phyloP scores from a whole-genome alignment of 2,329 filamentous ascomycete genomes.

The Lachnellula arida region DNA sequence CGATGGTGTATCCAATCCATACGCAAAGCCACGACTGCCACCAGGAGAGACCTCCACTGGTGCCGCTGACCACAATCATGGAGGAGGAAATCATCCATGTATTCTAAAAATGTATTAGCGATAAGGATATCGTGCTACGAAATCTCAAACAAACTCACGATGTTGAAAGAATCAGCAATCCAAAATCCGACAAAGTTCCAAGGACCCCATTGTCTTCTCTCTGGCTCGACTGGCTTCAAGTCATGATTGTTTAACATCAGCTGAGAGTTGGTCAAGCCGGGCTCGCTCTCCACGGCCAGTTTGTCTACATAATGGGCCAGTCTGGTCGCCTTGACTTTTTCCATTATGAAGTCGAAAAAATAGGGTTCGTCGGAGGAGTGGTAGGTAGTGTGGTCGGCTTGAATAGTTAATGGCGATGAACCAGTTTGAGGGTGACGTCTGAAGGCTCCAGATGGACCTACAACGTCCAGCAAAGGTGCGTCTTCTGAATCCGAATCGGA shows the following conservation, averaged over 20 bases:
- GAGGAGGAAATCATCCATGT: constrained; percentile 91
- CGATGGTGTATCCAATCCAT: constrained; percentile 78
- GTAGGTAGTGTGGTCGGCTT: not conserved
- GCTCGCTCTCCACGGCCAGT: constrained; percentile 69
- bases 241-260: constrained; percentile 84
- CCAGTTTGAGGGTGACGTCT: constrained; percentile 11
- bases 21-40: constrained; percentile 91
- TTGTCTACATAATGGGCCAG: constrained; percentile 42
- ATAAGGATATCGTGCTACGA: not conserved
- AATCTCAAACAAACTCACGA: constrained; percentile 40
- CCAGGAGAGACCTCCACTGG: constrained; percentile 57
- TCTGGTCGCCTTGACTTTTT: constrained; percentile 27
- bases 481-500: not conserved
- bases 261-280: constrained; percentile 71
- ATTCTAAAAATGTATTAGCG: constrained; percentile 45
- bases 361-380: constrained; percentile 30
- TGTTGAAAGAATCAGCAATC: constrained; percentile 82
- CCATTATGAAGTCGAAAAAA: constrained; percentile 39
- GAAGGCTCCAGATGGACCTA: not conserved
- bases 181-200: constrained; percentile 90
- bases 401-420: not conserved
- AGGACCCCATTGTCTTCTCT: constrained; percentile 74
- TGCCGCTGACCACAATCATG: constrained; percentile 63
- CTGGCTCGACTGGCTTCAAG: constrained; percentile 73
- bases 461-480: not conserved